A percentile compares a stretch with the other conserved stretches of the same genome.
These are phyloP conservation scores for Ampelocalamus luodianensis DNA, from an alignment of 176 grass and related monocot genomes.

Conservation along the genomic window DNA sequence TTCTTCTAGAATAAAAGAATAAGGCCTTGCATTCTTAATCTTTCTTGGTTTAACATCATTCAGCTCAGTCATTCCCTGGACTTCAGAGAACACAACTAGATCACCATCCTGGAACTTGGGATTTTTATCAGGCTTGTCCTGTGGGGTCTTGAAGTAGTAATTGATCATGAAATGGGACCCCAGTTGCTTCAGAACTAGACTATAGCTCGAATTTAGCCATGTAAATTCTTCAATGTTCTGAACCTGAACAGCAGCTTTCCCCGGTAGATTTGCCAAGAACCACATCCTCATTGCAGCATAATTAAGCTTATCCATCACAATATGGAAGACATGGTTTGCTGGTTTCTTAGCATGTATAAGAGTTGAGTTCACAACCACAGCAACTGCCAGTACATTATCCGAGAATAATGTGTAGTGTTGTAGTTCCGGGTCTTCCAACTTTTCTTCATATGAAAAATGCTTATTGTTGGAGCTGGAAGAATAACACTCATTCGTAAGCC, in stretches of 20 bases:
- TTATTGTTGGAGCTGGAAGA: constrained; percentile 21
- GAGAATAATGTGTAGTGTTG: constrained; percentile 87
- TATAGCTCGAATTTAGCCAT: no score
- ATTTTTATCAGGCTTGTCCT: no score
- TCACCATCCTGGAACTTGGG: constrained; percentile 67
- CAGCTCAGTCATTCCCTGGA: constrained; percentile 81
- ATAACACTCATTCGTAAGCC: constrained; percentile 75
- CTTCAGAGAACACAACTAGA: constrained; percentile 87
- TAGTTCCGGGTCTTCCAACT: constrained; percentile 73
- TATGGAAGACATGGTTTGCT: constrained; percentile 72
- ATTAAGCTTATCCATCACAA: constrained; percentile 80
- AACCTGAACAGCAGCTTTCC: no score
- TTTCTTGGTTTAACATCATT: constrained; percentile 92
- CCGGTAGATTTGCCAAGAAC: constrained; percentile 33
- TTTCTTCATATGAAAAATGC: constrained; percentile 59
- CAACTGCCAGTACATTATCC: constrained; percentile 71
- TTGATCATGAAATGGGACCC: no score
- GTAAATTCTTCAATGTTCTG: no score
- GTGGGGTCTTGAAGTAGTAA: no score
- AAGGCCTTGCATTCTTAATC: constrained; percentile 86
- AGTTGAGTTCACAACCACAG: constrained; percentile 84
- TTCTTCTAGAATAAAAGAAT: constrained; percentile 85
- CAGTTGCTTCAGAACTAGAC: no score
- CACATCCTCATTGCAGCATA: constrained; percentile 93
- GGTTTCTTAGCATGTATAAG: constrained; percentile 73